These are phyloP conservation scores for Colletotrichum sp. DNA, from an alignment of 2,329 filamentous ascomycete genomes.

Conservation along the genomic window DNA sequence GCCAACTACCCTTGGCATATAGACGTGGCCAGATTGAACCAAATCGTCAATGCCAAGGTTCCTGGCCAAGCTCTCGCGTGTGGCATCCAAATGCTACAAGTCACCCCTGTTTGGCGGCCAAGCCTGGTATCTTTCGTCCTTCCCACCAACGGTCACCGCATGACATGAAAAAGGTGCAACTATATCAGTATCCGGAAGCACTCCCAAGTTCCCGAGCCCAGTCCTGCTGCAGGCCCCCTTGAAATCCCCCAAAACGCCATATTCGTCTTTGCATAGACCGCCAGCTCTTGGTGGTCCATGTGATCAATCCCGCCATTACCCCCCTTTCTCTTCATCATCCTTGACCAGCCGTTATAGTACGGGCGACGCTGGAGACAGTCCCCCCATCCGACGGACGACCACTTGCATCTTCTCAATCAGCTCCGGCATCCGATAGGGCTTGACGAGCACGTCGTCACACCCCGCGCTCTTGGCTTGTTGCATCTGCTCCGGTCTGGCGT, in stretches of 20 bases:
- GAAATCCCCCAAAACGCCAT: conserved; percentile 6
- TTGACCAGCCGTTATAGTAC: neutral
- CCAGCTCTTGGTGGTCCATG: conserved; percentile 6
- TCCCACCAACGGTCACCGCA: neutral
- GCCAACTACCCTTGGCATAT: neutral
- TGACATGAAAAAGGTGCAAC: neutral
- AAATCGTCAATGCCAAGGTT: neutral
- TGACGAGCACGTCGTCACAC: conserved; percentile 72
- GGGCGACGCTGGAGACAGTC: conserved; percentile 8
- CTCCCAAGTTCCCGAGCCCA: conserved; percentile 1
- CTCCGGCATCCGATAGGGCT: conserved; percentile 71
- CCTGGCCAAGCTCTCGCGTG: conserved; percentile 3
- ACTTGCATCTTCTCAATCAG: conserved; percentile 63
- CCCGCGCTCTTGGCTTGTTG: conserved; percentile 54
- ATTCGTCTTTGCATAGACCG: neutral
- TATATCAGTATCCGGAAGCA: neutral
- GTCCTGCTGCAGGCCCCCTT: conserved; percentile 5
- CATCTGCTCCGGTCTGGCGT: conserved; percentile 68
- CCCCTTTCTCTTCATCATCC: neutral
- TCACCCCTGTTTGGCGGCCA: neutral
- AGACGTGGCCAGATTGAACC: neutral
- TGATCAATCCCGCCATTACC: neutral
- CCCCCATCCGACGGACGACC: conserved; percentile 42
- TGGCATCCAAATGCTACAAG: neutral
- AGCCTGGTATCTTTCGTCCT: neutral